Conservation (phyloP, 805 yeast species). For the Debaryomyces tyrocola region DNA sequence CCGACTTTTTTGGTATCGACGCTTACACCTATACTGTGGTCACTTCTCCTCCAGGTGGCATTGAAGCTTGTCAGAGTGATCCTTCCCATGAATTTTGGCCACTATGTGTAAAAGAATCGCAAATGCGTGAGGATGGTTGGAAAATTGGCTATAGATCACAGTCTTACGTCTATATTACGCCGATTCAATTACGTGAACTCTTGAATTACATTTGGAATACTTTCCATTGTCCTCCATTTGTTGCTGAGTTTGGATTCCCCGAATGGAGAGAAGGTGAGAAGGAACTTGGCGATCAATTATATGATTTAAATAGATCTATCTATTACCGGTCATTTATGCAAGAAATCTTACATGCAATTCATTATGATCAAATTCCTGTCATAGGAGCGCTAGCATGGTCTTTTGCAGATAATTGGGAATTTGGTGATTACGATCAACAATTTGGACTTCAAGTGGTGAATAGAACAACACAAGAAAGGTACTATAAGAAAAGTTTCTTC, state of each 20-base stretch:
- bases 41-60: slow-evolving; percentile 19
- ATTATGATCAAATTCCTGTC: slow-evolving; percentile 25
- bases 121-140: slow-evolving; percentile 18
- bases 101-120: slow-evolving; percentile 17
- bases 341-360: slow-evolving; percentile 20
- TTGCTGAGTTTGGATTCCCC: slow-evolving; percentile 36
- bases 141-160: slow-evolving; percentile 20
- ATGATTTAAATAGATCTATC: slow-evolving; percentile 26
- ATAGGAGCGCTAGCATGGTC: slow-evolving; percentile 37
- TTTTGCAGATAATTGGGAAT: slow-evolving; percentile 32
- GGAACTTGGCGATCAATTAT: slow-evolving; percentile 21
- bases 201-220: slow-evolving; percentile 26
- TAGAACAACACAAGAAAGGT: slow-evolving; percentile 25
- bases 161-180: slow-evolving; percentile 20
- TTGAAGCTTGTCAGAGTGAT: slow-evolving; percentile 23
- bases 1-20: slow-evolving; percentile 35
- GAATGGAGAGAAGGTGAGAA: slow-evolving; percentile 28
- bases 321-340: slow-evolving; percentile 28
- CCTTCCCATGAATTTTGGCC: slow-evolving; percentile 22
- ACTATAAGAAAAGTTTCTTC: slow-evolving; percentile 21
- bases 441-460: slow-evolving; percentile 26
- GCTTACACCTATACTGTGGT: slow-evolving; percentile 23
- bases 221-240: slow-evolving; percentile 22
- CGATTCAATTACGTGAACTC: slow-evolving; percentile 22
- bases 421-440: slow-evolving; percentile 24